Base-by-base conservation (phyloP, 768 basidiomycete genomes). In the Peribolospora baueri region DNA sequence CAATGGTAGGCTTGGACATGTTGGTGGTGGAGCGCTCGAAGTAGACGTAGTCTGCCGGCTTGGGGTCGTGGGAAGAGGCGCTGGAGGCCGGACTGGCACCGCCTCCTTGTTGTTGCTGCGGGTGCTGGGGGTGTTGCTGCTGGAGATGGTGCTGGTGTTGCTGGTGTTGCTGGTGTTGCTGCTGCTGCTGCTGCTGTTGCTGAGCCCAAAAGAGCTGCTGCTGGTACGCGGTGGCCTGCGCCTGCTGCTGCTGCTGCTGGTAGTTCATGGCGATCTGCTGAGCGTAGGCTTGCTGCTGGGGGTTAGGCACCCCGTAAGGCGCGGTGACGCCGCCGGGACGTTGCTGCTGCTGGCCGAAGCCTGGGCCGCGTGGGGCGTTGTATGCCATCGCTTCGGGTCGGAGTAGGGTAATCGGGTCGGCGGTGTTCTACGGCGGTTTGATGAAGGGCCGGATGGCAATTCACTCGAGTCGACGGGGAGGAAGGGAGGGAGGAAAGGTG, bases 11-110 rank as follows among this genome's bases (percentile, higher is more conserved):
- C 54, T 84, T 80, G 5, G 83, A 82, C 67, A 91, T 85, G 43
- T 76, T 76, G 51, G 71, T 66, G 2, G 80, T 75, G 48, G 75
- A 80, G 58, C 91, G 76, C 61, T 90, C 81, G 67, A 98, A 98
- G 70, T 84, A 85, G 51, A 93, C 86, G 71, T 95, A 90, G 74
- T 90, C 87, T 3, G 64, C 63, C 25, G 64, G 66, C 40, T 65
- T 50, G 49, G 40, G 42, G 8, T 13, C 47, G 25, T 3, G 39
- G 37, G 53, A 42, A 37, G 39, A 36, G 50, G 4, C 45, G 7
- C 36, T 41, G 14, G 11, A 46, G 53, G 51, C 48, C 5, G 51
- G 0, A 11, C 47, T n/a, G 42, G 46, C 11, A 58, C 50, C 53
- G 60, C 50, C 56, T 47, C 42, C 54, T 40, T 11, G 47, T 36